Percentiles rank a stretch among this genome's conserved stretches.
Conservation (phyloP, 495 filamentous ascomycete species). For the Lepidopterella palustris region DNA sequence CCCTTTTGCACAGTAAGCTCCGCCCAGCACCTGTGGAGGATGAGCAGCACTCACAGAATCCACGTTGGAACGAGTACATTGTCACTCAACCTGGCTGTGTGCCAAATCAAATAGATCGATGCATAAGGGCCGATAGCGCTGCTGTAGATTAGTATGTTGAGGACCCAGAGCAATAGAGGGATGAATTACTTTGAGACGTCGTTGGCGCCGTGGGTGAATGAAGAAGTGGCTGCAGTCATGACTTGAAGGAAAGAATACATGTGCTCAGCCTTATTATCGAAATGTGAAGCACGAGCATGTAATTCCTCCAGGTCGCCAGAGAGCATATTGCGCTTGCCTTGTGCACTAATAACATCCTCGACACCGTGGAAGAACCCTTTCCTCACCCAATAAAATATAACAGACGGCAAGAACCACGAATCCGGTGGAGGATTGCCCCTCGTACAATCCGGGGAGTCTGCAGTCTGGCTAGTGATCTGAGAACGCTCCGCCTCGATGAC, state of each 20-base stretch:
- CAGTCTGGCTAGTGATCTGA: neutral
- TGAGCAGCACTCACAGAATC: slow-evolving; percentile 36
- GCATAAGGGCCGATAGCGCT: slow-evolving; percentile 58
- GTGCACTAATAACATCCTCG: slow-evolving; percentile 25
- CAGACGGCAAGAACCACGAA: slow-evolving; percentile 12
- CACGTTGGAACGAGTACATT: slow-evolving; percentile 54
- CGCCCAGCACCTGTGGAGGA: neutral
- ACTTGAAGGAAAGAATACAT: slow-evolving; percentile 70
- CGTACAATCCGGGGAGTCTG: neutral
- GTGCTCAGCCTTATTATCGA: slow-evolving; percentile 71
- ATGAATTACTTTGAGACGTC: slow-evolving; percentile 60
- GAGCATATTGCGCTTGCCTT: slow-evolving; percentile 16
- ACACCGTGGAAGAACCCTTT: slow-evolving; percentile 24
- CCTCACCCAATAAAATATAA: slow-evolving; percentile 11
- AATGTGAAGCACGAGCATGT: slow-evolving; percentile 41
- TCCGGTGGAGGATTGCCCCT: slow-evolving; percentile 1
- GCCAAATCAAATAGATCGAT: slow-evolving; percentile 63
- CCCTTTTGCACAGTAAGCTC: neutral
- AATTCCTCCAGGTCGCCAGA: slow-evolving; percentile 35
- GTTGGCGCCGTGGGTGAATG: slow-evolving; percentile 76
- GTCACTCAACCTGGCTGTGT: slow-evolving; percentile 41
- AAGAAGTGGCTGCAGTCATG: slow-evolving; percentile 65
- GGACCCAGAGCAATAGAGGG: neutral
- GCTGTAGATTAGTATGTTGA: neutral
- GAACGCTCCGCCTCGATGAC: neutral